Evolutionary conservation across 768 basidiomycete genomes (phyloP).

Genomic region (Hemileccinum impolitum): DNA sequence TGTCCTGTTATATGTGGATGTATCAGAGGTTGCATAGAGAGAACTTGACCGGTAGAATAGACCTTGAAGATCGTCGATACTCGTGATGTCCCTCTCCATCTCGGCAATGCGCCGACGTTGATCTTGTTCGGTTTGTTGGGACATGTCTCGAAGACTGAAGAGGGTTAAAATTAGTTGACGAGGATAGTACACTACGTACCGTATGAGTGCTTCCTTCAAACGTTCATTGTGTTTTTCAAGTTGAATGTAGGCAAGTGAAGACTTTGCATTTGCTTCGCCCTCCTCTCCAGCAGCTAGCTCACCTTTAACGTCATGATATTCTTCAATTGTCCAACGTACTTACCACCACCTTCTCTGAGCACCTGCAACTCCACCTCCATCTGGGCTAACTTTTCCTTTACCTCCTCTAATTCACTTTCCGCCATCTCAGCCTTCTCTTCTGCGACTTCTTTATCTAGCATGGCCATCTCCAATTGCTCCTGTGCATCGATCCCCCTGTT

Average conservation of each 20-base stretch:
- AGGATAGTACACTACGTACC: slow-evolving; percentile 40
- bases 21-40: slow-evolving; percentile 2
- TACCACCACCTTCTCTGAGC: slow-evolving; percentile 55
- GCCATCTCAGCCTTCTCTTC: slow-evolving; percentile 87
- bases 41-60: slow-evolving; percentile 1
- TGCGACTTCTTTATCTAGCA: slow-evolving; percentile 94
- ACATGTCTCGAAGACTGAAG: slow-evolving; percentile 78
- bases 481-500: slow-evolving; percentile 69
- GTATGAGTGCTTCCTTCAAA: slow-evolving; percentile 88
- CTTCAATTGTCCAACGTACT: slow-evolving; percentile 1
- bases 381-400: slow-evolving; percentile 74
- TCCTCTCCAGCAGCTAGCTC: slow-evolving; percentile 26
- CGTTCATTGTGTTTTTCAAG: slow-evolving; percentile 96
- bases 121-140: slow-evolving; percentile 84
- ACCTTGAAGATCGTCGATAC: slow-evolving; percentile 81
- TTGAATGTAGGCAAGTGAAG: slow-evolving; percentile 71
- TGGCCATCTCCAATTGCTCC: slow-evolving; percentile 92
- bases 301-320: slow-evolving; percentile 3
- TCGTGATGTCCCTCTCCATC: slow-evolving; percentile 84
- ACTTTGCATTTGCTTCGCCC: slow-evolving; percentile 40
- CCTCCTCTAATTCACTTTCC: slow-evolving; percentile 72
- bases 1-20: slow-evolving; percentile 45
- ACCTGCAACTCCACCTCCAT: slow-evolving; percentile 83
- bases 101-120: slow-evolving; percentile 77
- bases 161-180: background rate